Evolutionary conservation across 306 rosid species (phyloP).

Genomic region (Cicer yamashitae): DNA sequence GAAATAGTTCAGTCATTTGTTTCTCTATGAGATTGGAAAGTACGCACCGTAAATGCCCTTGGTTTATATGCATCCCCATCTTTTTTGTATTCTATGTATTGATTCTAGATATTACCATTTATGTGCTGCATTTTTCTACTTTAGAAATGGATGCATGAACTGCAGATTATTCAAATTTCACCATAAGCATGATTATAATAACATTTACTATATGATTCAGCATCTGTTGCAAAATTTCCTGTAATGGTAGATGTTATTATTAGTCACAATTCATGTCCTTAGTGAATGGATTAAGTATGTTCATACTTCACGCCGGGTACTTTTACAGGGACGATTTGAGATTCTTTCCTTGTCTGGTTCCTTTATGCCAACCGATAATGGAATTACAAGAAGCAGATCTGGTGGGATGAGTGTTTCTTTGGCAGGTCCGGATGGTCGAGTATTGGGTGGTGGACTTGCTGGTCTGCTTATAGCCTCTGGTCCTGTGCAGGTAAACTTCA

Average conservation of each 20-base stretch:
- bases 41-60: background rate
- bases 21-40: background rate
- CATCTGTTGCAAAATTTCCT: too few relatives aligned
- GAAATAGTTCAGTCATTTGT: conserved; percentile 31
- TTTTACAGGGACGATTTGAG: conserved; percentile 83
- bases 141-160: background rate
- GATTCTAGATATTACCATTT: background rate
- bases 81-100: background rate
- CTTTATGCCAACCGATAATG: conserved; percentile 78
- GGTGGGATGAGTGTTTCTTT: conserved; percentile 94
- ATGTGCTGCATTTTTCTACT: background rate
- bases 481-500: conserved; percentile 78
- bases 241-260: too few relatives aligned
- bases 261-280: background rate
- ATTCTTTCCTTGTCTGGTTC: conserved; percentile 91
- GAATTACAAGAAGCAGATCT: conserved; percentile 76
- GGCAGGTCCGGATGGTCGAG: conserved; percentile 94
- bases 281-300: conserved; percentile 11
- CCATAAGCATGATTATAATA: too few relatives aligned
- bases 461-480: conserved; percentile 89
- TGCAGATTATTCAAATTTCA: too few relatives aligned
- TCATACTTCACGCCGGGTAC: conserved; percentile 15
- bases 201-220: too few relatives aligned
- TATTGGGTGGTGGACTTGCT: conserved; percentile 90
- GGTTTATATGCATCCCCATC: background rate